Base-by-base conservation (phyloP, 1,284 basidiomycete species). In the Agaricales sp. region DNA sequence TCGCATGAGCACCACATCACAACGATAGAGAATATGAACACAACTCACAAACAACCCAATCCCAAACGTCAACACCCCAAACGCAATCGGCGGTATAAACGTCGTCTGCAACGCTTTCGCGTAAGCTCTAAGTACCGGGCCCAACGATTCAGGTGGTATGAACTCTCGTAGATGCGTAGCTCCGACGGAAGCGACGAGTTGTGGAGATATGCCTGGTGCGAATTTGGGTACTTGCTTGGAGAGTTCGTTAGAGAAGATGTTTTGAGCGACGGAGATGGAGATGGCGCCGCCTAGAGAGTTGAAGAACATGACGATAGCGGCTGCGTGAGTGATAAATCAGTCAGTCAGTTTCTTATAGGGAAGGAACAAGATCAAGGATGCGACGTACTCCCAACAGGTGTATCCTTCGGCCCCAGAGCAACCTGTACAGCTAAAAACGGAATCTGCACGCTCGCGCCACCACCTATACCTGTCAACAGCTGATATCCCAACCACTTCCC, bases 401-500 rank as follows among this genome's bases (percentile, higher is more conserved):
- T 18, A 19, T 53, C 52, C 11, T 43, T 37, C 37, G 45, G 21
- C 8, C 4, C 25, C 16, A 53, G 46, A 2, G 48, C 52, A 3
- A 50, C 50, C 47, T 53, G 52, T 2, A 45, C 52, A 3, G 52
- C 52, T 21, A 53, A 43, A 19, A 53, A 23, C 2, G 52, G 50
- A 21, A 51, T 47, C 47, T 53, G 52, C 19, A 51, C 50, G 14
- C 52, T 50, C 19, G 48, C 26, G 16, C 52, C 52, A 3, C 50
- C 47, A 16, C 52, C 52, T 6, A 51, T 12, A 12, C 52, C 52
- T 23, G 43, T 43, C 11, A 72, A 38, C 19, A 67, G 65, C 57
- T 72, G 69, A 59, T 60, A 73, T 0, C 71, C 71, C 46, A 69
- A 63, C 45, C 72, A 54, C 30, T 61, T 61, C 24, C 63, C 56